phyloP scores from a whole-genome alignment of 202 grass and related monocot genomes.

The Zoysia matrella region DNA sequence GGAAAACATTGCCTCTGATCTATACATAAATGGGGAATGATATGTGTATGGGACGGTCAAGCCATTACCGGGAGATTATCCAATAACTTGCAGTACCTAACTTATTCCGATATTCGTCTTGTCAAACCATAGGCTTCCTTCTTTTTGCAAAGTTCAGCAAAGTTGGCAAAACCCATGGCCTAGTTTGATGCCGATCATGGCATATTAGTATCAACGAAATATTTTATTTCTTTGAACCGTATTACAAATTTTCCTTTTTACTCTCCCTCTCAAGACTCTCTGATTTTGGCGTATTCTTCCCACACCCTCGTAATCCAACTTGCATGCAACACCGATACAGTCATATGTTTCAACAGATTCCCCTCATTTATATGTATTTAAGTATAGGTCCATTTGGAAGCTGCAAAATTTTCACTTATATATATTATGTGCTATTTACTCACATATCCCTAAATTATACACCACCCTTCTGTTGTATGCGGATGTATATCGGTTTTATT shows the following conservation, averaged over 20 bases:
- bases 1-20: not conserved
- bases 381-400: too few species aligned
- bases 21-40: slow-evolving; percentile 47
- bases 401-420: too few species aligned
- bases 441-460: too few species aligned
- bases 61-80: not conserved
- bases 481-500: too few species aligned
- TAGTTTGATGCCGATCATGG: slow-evolving; percentile 40
- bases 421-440: too few species aligned
- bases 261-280: not conserved
- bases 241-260: not conserved
- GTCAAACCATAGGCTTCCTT: slow-evolving; percentile 35
- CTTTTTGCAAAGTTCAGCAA: slow-evolving; percentile 41
- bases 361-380: too few species aligned
- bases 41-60: slow-evolving; percentile 18
- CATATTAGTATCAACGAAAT: not conserved
- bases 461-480: too few species aligned
- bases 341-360: not conserved
- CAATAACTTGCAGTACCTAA: slow-evolving; percentile 18
- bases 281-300: not conserved
- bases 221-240: too few species aligned
- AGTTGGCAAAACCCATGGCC: slow-evolving; percentile 36
- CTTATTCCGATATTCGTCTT: slow-evolving; percentile 25
- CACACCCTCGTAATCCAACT: not conserved
- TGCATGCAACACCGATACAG: not conserved